Percentiles rank a stretch among this genome's conserved stretches.
Evolutionary conservation across 257 asterid genomes (phyloP).

Genomic region (Ophiorrhiza pumila): DNA sequence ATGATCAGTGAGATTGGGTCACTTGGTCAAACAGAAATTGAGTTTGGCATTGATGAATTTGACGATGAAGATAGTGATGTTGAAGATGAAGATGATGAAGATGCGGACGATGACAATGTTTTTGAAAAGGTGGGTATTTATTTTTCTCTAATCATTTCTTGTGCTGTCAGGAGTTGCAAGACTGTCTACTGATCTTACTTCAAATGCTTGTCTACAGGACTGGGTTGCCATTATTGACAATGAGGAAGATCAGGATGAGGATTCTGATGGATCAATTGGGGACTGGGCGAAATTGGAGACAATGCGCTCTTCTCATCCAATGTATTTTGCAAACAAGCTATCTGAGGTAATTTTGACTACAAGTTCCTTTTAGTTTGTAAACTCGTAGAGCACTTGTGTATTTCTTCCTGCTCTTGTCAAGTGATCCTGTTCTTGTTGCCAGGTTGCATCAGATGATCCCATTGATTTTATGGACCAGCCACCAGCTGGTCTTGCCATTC

Average conservation of each 20-base stretch:
- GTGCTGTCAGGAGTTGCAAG: conserved; percentile 17
- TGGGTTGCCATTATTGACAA: conserved; percentile 80
- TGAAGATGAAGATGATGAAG: conserved; percentile 68
- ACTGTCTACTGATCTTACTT: conserved; percentile 20
- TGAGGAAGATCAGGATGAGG: conserved; percentile 69
- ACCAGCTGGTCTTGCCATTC: conserved; percentile 84
- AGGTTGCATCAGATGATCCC: conserved; percentile 83
- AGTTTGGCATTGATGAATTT: conserved; percentile 60
- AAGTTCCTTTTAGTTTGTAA: background rate
- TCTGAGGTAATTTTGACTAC: conserved; percentile 53
- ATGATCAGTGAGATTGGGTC: conserved; percentile 77
- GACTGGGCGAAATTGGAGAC: conserved; percentile 98
- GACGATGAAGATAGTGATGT: conserved; percentile 67
- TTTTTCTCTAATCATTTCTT: conserved; percentile 15
- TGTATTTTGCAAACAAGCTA: conserved; percentile 80
- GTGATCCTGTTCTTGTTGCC: conserved; percentile 19
- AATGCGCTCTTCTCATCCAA: conserved; percentile 94
- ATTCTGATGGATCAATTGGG: conserved; percentile 76
- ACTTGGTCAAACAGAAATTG: conserved; percentile 64
- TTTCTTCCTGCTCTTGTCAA: background rate
- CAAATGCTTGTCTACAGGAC: conserved; percentile 53
- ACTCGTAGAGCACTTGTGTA: background rate
- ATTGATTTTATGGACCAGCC: conserved; percentile 94
- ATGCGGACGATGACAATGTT: conserved; percentile 39
- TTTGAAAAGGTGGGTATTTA: conserved; percentile 42